Evolutionary conservation across 345 rosid genomes (phyloP).

Genomic region (Cardamine chenopodiifolia): DNA sequence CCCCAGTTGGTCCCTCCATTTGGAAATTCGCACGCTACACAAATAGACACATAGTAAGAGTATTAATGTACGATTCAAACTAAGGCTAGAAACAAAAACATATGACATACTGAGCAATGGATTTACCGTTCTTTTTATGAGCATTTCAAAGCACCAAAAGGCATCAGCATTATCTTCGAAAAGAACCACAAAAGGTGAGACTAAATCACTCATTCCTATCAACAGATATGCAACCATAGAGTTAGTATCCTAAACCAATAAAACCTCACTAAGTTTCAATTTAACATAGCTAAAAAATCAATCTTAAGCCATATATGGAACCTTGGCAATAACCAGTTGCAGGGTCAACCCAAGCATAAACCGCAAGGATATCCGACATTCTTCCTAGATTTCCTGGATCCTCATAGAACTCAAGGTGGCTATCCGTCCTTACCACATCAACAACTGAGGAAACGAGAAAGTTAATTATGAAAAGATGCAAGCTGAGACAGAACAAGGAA

Average conservation of each 20-base stretch:
- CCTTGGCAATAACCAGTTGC: slow-evolving; percentile 98
- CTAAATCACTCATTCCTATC: slow-evolving; percentile 91
- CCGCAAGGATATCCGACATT: slow-evolving; percentile 95
- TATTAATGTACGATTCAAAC: neutral
- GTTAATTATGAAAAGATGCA: slow-evolving; percentile 3
- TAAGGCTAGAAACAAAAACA: slow-evolving; percentile 5
- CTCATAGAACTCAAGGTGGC: slow-evolving; percentile 90
- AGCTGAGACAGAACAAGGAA: slow-evolving; percentile 2
- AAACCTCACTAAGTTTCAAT: neutral
- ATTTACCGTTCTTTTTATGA: slow-evolving; percentile 86
- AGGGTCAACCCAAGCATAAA: slow-evolving; percentile 98
- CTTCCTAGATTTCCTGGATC: slow-evolving; percentile 81
- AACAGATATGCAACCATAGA: slow-evolving; percentile 39
- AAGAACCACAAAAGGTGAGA: slow-evolving; percentile 89
- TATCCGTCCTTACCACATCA: slow-evolving; percentile 94
- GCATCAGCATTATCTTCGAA: slow-evolving; percentile 95
- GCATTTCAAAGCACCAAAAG: slow-evolving; percentile 99
- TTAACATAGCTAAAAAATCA: neutral
- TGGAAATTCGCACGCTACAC: slow-evolving; percentile 82
- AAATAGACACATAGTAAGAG: slow-evolving; percentile 34
- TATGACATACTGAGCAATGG: slow-evolving; percentile 2
- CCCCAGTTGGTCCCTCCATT: slow-evolving; percentile 94
- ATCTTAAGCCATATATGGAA: slow-evolving; percentile 32
- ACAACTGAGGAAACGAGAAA: slow-evolving; percentile 59
- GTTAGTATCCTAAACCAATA: slow-evolving; percentile 24